Percentiles rank a stretch among this genome's conserved stretches.
phyloP scores from a whole-genome alignment of 2,329 filamentous ascomycete species.

The Zasmidium citrigriseum region DNA sequence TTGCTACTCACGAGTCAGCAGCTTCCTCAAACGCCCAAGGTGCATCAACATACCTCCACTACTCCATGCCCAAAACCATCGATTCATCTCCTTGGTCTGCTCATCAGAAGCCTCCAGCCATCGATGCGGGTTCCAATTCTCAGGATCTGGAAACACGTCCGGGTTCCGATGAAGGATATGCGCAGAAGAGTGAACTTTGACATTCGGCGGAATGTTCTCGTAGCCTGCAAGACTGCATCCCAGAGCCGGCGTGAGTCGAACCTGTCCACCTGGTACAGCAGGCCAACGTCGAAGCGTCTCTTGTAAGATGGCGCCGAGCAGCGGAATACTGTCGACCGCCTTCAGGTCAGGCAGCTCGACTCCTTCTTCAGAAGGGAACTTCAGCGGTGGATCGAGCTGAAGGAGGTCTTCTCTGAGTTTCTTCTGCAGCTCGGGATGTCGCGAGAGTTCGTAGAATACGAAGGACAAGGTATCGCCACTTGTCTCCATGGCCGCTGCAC shows the following conservation, averaged over 20 bases:
- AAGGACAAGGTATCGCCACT: slow-evolving; percentile 67
- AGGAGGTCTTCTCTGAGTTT: slow-evolving; percentile 18
- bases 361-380: neutral
- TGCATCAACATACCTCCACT: slow-evolving; percentile 35
- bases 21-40: too few species aligned
- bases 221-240: slow-evolving; percentile 25
- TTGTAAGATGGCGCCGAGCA: slow-evolving; percentile 58
- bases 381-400: neutral
- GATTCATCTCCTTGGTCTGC: slow-evolving; percentile 39
- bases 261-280: slow-evolving; percentile 60
- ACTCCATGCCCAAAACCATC: slow-evolving; percentile 51
- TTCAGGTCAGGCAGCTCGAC: slow-evolving; percentile 23
- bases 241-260: slow-evolving; percentile 48
- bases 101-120: slow-evolving; percentile 39
- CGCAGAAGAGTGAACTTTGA: slow-evolving; percentile 45
- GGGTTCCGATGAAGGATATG: slow-evolving; percentile 44
- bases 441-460: slow-evolving; percentile 52
- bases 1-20: neutral
- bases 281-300: slow-evolving; percentile 61
- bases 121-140: slow-evolving; percentile 38
- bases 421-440: slow-evolving; percentile 14
- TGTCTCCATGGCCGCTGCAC: slow-evolving; percentile 74
- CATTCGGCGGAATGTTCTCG: slow-evolving; percentile 37
- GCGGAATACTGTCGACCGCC: slow-evolving; percentile 45
- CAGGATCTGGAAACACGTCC: slow-evolving; percentile 41